Evolutionary conservation across 2,329 filamentous ascomycete species (phyloP), one percentile per base, ranked within the genome.

Genomic region (Alternaria ventricosa): DNA sequence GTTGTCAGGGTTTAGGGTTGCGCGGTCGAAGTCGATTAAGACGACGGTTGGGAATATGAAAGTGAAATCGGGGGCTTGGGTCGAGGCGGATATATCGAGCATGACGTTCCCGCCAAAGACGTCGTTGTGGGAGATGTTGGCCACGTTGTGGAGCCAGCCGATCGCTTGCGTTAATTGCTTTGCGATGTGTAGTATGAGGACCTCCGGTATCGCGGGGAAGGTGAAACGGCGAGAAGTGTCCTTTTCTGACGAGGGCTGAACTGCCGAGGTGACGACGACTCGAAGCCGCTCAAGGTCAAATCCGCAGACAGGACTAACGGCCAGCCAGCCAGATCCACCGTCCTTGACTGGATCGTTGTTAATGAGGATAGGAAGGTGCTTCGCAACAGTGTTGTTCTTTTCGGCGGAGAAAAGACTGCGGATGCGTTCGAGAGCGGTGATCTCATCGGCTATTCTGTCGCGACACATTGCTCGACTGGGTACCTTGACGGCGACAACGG

Each of bases 11-110:
- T 28, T 7, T 1, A 28, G 20, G 23, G 10, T 43, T 10, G 46
- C 46, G 33, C 56, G 23, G 13, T 58, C 30, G 11, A 58, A 58
- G 3, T 58, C 56, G 25, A 58, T 58, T 8, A 58, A 20, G 30
- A 58, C 46, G 5, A 58, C 1, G 6, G 23, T 28, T 5, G 30
- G 56, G 2, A 58, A n/a, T 13, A n/a, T 20, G 30, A 11, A 51
- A 1, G 23, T 20, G 30, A 11, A 51, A 1, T 11, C 6, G 10
- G 30, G 1, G 1, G 1, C 18, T 15, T 36, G 23, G 5, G 3
- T 23, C 1, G 11, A 51, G 11, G 2, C n/a, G 8, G 20, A 59
- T 5, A 59, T 10, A 3, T 59, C 25, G 6, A 59, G 46, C 47
- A 59, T 54, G 2, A 54, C 47, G 36, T 59, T 59, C 23, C 23